Percentiles rank a stretch among this genome's conserved stretches.
Evolutionary conservation across 805 yeast species (phyloP).

Genomic region (Groenewaldozyma salmanticensis): DNA sequence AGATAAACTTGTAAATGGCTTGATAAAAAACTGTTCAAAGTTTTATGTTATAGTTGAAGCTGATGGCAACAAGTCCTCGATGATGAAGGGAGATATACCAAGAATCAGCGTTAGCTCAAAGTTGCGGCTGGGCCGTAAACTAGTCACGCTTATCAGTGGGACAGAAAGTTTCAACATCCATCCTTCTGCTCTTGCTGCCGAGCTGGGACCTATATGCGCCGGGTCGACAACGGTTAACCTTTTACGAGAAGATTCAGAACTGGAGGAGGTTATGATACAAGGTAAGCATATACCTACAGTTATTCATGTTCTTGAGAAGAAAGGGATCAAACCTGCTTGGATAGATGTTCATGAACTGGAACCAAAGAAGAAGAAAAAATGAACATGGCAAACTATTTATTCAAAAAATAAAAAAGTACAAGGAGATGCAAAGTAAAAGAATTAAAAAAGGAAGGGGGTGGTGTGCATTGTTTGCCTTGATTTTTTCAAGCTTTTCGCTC

Average conservation of each 20-base stretch:
- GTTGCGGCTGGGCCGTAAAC: conserved; percentile 70
- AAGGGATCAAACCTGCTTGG: conserved; percentile 59
- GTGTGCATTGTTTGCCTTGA: background rate
- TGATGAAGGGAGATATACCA: conserved; percentile 61
- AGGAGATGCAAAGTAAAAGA: conserved; percentile 35
- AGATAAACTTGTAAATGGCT: conserved; percentile 28
- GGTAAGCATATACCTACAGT: conserved; percentile 73
- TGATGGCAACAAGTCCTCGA: conserved; percentile 24
- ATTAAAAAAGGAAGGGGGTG: conserved; percentile 16
- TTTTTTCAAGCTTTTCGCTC: too few species aligned
- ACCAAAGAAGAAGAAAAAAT: conserved; percentile 1
- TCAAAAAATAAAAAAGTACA: too few species aligned
- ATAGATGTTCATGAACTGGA: conserved; percentile 26
- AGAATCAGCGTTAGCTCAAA: conserved; percentile 58
- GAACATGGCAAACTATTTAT: too few species aligned
- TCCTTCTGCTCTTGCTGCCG: conserved; percentile 55
- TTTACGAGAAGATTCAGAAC: conserved; percentile 39
- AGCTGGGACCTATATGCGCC: conserved; percentile 70
- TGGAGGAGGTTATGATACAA: conserved; percentile 72
- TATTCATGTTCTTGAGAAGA: conserved; percentile 45
- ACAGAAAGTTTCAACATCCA: conserved; percentile 60
- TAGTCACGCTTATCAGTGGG: conserved; percentile 62
- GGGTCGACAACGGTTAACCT: conserved; percentile 64
- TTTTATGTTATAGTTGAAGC: conserved; percentile 35
- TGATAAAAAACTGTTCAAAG: conserved; percentile 36